Evolutionary conservation across 371 early-diverging fungal species (phyloP).

Genomic region (Mucor velutinosus): DNA sequence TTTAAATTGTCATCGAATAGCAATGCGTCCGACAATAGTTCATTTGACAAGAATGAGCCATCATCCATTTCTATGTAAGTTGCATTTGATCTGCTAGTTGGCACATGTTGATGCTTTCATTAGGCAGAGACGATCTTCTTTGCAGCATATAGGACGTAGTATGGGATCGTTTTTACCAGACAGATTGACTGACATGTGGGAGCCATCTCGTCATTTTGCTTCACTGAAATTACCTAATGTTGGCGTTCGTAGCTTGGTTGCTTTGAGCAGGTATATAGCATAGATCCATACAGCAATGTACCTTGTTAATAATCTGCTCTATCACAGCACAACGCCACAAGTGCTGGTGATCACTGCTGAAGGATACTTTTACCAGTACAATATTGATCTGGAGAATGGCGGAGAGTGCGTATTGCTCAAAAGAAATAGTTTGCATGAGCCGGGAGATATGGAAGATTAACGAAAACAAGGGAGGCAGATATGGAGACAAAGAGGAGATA

Average conservation of each 20-base stretch:
- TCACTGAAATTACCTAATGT: slow-evolving; percentile 82
- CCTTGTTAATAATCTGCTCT: neutral
- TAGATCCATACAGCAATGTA: neutral
- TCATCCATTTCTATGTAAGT: neutral
- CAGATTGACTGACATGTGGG: slow-evolving; percentile 89
- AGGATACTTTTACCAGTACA: slow-evolving; percentile 90
- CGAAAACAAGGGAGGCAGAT: neutral
- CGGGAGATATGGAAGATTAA: neutral
- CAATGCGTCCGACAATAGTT: neutral
- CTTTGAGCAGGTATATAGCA: slow-evolving; percentile 63
- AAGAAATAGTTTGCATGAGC: slow-evolving; percentile 46
- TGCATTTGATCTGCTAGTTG: neutral
- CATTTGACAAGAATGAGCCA: neutral
- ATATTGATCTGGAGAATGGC: slow-evolving; percentile 87
- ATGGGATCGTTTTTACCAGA: slow-evolving; percentile 87
- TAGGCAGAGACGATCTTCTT: slow-evolving; percentile 5
- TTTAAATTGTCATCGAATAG: slow-evolving; percentile 65
- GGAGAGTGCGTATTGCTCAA: slow-evolving; percentile 89
- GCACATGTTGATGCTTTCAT: neutral
- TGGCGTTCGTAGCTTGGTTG: slow-evolving; percentile 81
- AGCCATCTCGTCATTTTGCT: slow-evolving; percentile 93
- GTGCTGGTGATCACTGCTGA: slow-evolving; percentile 90
- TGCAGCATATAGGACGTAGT: slow-evolving; percentile 29
- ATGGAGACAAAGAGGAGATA: neutral
- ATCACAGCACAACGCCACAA: slow-evolving; percentile 68